Conservation (phyloP, 352 stramenopile genomes). For the Globisporangium iwayamae region DNA sequence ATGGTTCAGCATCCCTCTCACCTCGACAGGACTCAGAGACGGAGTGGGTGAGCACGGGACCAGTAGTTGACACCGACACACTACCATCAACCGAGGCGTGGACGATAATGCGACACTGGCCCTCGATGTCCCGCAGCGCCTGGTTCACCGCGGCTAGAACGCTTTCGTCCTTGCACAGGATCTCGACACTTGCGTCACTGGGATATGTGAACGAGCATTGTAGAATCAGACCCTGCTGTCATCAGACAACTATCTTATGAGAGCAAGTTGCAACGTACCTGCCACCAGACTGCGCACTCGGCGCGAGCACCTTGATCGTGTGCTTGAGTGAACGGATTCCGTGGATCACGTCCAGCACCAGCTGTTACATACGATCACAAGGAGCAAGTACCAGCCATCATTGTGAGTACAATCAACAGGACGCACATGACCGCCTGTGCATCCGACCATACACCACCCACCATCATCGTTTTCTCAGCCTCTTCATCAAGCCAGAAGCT, state of each 20-base stretch:
- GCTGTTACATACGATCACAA: conserved; percentile 19
- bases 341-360: conserved; percentile 88
- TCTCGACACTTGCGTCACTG: conserved; percentile 19
- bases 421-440: not conserved
- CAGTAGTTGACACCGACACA: conserved; percentile 2
- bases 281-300: conserved; percentile 28
- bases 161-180: conserved; percentile 31
- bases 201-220: not conserved
- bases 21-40: conserved; percentile 53
- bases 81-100: conserved; percentile 16
- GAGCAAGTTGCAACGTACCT: conserved; percentile 17
- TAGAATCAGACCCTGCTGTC: not conserved
- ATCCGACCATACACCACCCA: conserved; percentile 14
- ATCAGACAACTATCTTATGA: not conserved
- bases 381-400: not conserved
- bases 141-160: conserved; percentile 32
- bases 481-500: conserved; percentile 73
- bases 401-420: not conserved
- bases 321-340: conserved; percentile 91
- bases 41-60: conserved; percentile 41
- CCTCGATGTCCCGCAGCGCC: conserved; percentile 39
- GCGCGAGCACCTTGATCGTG: conserved; percentile 67
- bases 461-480: conserved; percentile 86
- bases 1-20: conserved; percentile 13
- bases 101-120: conserved; percentile 36